Base-by-base conservation (phyloP, 2,329 filamentous ascomycete species). In the Pseudopyrenochaeta lycopersici region DNA sequence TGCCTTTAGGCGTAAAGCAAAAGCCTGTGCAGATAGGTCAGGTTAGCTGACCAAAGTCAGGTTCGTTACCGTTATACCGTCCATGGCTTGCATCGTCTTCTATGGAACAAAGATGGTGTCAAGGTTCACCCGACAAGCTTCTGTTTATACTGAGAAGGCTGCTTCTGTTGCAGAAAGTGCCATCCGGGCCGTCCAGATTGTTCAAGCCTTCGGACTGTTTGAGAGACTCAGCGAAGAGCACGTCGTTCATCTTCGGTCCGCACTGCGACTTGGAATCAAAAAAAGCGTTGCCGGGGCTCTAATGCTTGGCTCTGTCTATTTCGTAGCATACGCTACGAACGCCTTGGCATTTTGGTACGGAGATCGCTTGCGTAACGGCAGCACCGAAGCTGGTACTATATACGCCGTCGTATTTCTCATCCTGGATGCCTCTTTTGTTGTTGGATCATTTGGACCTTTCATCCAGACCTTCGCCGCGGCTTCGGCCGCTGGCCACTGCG, bases 381-480 rank as follows among this genome's bases (percentile, higher is more conserved):
- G 62, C 51, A 67, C 65, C 2, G 70, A 73, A 53, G 82, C 81
- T 21, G 82, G 82, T 30, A 83, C 81, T 1, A 78, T 86, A 14
- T 88, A 88, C 60, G 87, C 85, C 0, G 86, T 88, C 27, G 85
- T 88, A 11, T 86, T 88, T 47, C 76, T 89, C 27, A 83, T 88
- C 10, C 79, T 88, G 1, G 86, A 89, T 58, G 85, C 85, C 21
- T 86, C 85, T 7, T 84, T 89, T 43, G 81, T 89, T 30, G 78
- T 89, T 20, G 85, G 86, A 27, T 82, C 83, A 46, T 84, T 88
- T 44, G 86, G 85, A 0, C 87, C 87, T 0, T 81, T 88, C 43
- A 74, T 90, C 12, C 85, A 86, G 71, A 81, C 69, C 63, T 84
- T 78, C 66, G 78, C 76, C 70, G 76, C 76, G 29, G 86, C 86